Percentiles rank a stretch among this genome's conserved stretches.
These are phyloP conservation scores for Dictyostelium gargantuum DNA, from an alignment of 208 protist genomes.

Conservation along the genomic window DNA sequence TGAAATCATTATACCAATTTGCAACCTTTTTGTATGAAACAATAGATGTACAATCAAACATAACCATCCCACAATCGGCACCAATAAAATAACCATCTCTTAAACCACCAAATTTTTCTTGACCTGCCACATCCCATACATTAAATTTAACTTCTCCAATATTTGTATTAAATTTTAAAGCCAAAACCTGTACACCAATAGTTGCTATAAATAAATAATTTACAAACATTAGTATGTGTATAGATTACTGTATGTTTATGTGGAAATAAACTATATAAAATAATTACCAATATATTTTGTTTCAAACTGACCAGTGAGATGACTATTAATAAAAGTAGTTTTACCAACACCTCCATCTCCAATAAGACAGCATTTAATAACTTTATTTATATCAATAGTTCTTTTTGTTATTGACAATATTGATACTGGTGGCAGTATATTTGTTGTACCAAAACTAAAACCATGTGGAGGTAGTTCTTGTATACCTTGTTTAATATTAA, in stretches of 20 bases:
- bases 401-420: too few species aligned
- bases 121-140: slow-evolving; percentile 97
- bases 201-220: slow-evolving; percentile 88
- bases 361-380: too few species aligned
- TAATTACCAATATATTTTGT: slow-evolving; percentile 96
- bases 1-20: slow-evolving; percentile 99
- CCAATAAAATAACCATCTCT: slow-evolving; percentile 99
- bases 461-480: too few species aligned
- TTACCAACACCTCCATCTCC: slow-evolving; percentile 99
- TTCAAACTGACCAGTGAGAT: slow-evolving; percentile 99
- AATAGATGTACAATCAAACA: slow-evolving; percentile 99
- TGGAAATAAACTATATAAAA: slow-evolving; percentile 73
- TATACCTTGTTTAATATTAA: too few species aligned
- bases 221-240: too few species aligned
- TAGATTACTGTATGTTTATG: too few species aligned
- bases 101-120: slow-evolving; percentile 99
- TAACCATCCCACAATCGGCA: slow-evolving; percentile 99
- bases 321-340: slow-evolving; percentile 99
- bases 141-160: slow-evolving; percentile 99
- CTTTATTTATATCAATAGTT: too few species aligned
- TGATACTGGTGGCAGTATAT: too few species aligned
- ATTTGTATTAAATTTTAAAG: slow-evolving; percentile 99
- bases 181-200: slow-evolving; percentile 97
- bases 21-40: slow-evolving; percentile 99
- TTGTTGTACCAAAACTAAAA: too few species aligned